Evolutionary conservation across 2,329 filamentous ascomycete genomes (phyloP).

Genomic region (Ascomycota sp.): DNA sequence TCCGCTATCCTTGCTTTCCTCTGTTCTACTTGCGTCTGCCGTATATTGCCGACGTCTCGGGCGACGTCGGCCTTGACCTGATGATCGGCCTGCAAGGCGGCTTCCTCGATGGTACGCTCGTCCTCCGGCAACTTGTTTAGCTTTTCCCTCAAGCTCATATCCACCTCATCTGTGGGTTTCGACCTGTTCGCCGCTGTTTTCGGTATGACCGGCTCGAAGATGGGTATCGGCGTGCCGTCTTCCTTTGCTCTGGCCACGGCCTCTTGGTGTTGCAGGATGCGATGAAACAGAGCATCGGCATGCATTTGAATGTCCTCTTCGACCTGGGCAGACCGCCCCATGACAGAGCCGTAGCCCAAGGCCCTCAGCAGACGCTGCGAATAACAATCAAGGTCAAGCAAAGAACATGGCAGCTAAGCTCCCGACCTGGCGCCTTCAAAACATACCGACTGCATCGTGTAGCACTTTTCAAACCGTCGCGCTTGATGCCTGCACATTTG

Average conservation of each 20-base stretch:
- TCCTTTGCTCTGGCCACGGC: conserved; percentile 49
- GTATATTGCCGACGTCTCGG: conserved; percentile 29
- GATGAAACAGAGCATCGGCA: conserved; percentile 74
- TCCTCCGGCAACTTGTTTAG: conserved; percentile 35
- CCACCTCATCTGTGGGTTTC: conserved; percentile 22
- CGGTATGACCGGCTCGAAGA: conserved; percentile 36
- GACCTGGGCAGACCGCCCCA: conserved; percentile 41
- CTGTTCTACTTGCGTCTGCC: conserved; percentile 34
- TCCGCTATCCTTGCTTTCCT: conserved; percentile 22
- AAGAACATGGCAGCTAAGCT: no score
- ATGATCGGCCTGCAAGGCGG: conserved; percentile 41
- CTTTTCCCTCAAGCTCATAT: conserved; percentile 29
- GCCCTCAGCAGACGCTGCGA: conserved; percentile 67
- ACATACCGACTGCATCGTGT: conserved; percentile 62
- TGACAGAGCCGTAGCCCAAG: conserved; percentile 60
- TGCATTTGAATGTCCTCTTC: conserved; percentile 92
- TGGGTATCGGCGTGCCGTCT: conserved; percentile 35
- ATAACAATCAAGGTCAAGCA: no score
- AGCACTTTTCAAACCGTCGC: conserved; percentile 64
- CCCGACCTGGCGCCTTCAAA: background rate
- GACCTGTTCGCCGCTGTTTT: conserved; percentile 7
- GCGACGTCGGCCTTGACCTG: conserved; percentile 40
- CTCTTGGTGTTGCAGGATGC: conserved; percentile 66
- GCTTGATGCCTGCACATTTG: conserved; percentile 70
- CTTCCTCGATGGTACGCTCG: conserved; percentile 41